Evolutionary conservation across 768 basidiomycete genomes (phyloP), one percentile per base, ranked within the genome.

Genomic region (Mycena rosella): DNA sequence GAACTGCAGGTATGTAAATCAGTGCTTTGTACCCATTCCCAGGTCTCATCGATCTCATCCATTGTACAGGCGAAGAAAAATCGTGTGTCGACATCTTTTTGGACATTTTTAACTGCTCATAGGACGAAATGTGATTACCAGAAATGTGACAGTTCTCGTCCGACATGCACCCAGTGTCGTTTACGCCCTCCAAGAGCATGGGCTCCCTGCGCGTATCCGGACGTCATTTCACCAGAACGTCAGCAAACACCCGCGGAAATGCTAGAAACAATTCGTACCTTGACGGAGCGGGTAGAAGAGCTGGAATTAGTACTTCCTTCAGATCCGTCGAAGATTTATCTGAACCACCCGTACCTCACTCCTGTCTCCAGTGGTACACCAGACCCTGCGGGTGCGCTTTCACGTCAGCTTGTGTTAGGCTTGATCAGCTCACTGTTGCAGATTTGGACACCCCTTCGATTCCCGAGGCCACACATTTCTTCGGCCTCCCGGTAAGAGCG

Each of bases 141-240:
- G 59, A 65, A 65, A 69, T 69, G 68, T 40, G 48, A 69, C 26
- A 52, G 53, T 24, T 53, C 45, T 1, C 63, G 63, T 2, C 68
- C 68, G 0, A 24, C 40, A 4, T 69, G 68, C 48, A 36, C 24
- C 45, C 68, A 64, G 44, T 69, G 68, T 17, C 52, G 36, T 2
- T 7, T 49, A 3, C 51, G 63, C 1, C 63, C 68, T n/a, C 68
- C 63, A 3, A 45, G 68, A 7, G 61, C 63, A 2, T 48, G 49
- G 26, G 53, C 55, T 1, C 59, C 60, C 2, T 69, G 68, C 49
- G n/a, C 62, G 10, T 69, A 65, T 45, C 57, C 58, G 20, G 63
- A 24, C 5, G 32, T 14, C 38, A 15, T 36, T 5, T 47, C 61
- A 3, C 20, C 17, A 2, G 44, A 45, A 4, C 15, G 8, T 40